Conservation (phyloP, 2,329 filamentous ascomycete species). For the Hypoxylon sp. region DNA sequence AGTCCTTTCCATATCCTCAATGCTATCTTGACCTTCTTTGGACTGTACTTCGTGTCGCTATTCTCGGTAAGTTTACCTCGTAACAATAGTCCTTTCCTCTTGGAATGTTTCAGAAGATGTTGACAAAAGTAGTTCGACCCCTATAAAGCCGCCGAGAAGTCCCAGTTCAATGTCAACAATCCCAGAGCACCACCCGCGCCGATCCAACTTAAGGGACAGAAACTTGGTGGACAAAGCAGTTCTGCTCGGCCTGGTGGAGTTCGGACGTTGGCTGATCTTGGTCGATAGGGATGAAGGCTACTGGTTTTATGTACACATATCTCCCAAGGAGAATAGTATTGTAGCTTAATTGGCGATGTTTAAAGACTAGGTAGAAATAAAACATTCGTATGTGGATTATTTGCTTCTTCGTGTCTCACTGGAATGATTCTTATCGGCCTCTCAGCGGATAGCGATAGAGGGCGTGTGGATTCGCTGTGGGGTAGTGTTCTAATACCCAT, state of each 20-base stretch:
- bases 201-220: conserved; percentile 47
- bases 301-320: neutral
- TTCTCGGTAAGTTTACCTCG: conserved; percentile 65
- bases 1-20: conserved; percentile 64
- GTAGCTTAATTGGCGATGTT: neutral
- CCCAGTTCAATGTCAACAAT: conserved; percentile 69
- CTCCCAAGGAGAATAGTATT: neutral
- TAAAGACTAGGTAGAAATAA: neutral
- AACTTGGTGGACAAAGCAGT: conserved; percentile 47
- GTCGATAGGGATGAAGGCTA: conserved; percentile 40
- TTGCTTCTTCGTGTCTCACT: neutral
- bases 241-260: conserved; percentile 51
- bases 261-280: conserved; percentile 69
- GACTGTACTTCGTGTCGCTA: conserved; percentile 73
- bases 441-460: neutral
- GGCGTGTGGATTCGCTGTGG: conserved; percentile 22
- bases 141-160: conserved; percentile 72
- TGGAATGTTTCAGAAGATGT: conserved; percentile 6
- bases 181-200: conserved; percentile 51
- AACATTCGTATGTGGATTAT: neutral
- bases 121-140: conserved; percentile 67
- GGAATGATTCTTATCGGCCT: conserved; percentile 10
- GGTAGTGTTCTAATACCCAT: conserved; percentile 27
- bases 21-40: conserved; percentile 68
- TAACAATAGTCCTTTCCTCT: neutral